Conservation (phyloP, 2,329 filamentous ascomycete genomes). For the Venturia carpophila region DNA sequence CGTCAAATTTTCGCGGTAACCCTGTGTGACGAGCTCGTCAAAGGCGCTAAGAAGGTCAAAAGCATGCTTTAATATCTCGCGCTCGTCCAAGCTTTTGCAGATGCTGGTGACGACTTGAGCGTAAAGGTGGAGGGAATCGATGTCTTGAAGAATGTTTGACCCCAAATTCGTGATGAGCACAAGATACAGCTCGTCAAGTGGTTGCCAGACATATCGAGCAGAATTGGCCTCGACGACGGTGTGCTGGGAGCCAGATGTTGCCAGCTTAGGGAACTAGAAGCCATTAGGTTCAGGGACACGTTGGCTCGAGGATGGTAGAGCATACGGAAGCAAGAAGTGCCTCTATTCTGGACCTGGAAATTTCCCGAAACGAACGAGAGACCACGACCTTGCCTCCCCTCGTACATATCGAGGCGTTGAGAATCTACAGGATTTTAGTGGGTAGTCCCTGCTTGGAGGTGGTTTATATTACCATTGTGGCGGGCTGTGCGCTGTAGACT, state of each 20-base stretch:
- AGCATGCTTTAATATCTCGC: conserved; percentile 89
- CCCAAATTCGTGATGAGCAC: conserved; percentile 98
- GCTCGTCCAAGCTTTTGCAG: conserved; percentile 91
- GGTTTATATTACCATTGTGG: conserved; percentile 1
- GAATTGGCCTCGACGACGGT: conserved; percentile 99
- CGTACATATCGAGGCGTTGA: conserved; percentile 98
- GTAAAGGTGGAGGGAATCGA: conserved; percentile 95
- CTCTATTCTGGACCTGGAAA: conserved; percentile 93
- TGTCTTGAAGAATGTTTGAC: conserved; percentile 96
- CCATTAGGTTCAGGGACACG: neutral
- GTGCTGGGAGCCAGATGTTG: conserved; percentile 91
- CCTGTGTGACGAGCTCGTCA: conserved; percentile 91
- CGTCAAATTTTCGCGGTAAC: conserved; percentile 92
- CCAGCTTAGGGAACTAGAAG: conserved; percentile 75
- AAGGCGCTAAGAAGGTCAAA: conserved; percentile 94
- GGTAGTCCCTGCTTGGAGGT: neutral
- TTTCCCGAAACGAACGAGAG: conserved; percentile 95
- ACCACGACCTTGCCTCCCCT: conserved; percentile 96
- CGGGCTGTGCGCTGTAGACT: neutral
- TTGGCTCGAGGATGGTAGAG: neutral
- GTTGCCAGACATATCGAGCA: conserved; percentile 98
- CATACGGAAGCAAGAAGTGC: conserved; percentile 72
- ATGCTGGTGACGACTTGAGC: conserved; percentile 95
- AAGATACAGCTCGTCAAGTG: conserved; percentile 98
- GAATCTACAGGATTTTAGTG: conserved; percentile 28